Conservation (phyloP, 2,329 filamentous ascomycete species). For the Botrytis aclada region DNA sequence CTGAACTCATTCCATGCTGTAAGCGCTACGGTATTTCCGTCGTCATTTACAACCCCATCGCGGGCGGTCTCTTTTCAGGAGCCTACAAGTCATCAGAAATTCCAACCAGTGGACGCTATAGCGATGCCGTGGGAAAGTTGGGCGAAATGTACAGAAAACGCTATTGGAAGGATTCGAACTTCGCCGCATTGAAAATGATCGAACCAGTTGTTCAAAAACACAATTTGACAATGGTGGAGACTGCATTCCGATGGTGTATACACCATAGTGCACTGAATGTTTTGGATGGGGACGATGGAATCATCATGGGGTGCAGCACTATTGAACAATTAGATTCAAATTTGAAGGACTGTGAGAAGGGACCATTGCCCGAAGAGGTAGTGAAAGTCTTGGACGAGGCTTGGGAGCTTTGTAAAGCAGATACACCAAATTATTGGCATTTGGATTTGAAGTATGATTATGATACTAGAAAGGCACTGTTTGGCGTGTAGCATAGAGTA, state of each 20-base stretch:
- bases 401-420: slow-evolving; percentile 57
- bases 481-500: slow-evolving; percentile 18
- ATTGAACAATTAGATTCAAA: slow-evolving; percentile 43
- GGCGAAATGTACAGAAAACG: slow-evolving; percentile 54
- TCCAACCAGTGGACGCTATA: slow-evolving; percentile 66
- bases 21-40: slow-evolving; percentile 74
- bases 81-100: slow-evolving; percentile 54
- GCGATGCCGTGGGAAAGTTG: slow-evolving; percentile 44
- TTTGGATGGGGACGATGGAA: slow-evolving; percentile 41
- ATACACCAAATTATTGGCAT: slow-evolving; percentile 38
- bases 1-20: slow-evolving; percentile 70
- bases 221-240: slow-evolving; percentile 57
- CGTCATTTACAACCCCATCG: slow-evolving; percentile 79
- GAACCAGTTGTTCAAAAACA: slow-evolving; percentile 59
- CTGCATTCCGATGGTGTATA: slow-evolving; percentile 56
- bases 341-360: slow-evolving; percentile 45
- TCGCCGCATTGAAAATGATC: slow-evolving; percentile 57
- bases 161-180: slow-evolving; percentile 62
- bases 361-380: slow-evolving; percentile 62
- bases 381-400: slow-evolving; percentile 61
- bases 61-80: slow-evolving; percentile 75
- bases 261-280: slow-evolving; percentile 60
- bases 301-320: slow-evolving; percentile 44
- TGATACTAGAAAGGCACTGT: slow-evolving; percentile 32
- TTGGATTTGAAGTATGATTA: slow-evolving; percentile 35